Evolutionary conservation across 495 filamentous ascomycete species (phyloP), one percentile per base, ranked within the genome.

Genomic region (Lasiosphaeris hirsuta): DNA sequence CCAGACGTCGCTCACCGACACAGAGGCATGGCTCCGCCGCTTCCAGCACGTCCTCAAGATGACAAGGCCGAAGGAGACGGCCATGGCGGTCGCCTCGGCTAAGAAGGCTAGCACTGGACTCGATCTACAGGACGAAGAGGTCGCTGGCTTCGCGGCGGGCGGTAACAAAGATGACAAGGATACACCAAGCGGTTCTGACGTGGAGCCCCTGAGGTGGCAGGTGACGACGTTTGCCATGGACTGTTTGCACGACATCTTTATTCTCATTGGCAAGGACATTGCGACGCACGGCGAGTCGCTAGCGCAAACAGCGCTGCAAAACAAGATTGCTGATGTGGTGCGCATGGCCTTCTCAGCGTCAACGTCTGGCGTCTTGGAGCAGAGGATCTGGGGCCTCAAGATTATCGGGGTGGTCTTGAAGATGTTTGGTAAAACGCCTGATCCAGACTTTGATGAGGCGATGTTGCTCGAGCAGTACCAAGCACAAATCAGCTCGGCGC

Each of bases 291-390:
- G 84, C 30, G 83, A 89, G 18, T 88, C 90, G 17, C 74, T 81
- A 7, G 86, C 90, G 2, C 85, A 90, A 60, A 62, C 82, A 35
- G 87, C 86, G 3, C 79, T 99, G 42, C 90, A 97, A 68, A 81
- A 83, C 44, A 88, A 86, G 62, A 84, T 97, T 45, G 92, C 89
- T 14, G 94, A 97, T 65, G 87, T 99, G n/a, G 88, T 97, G 38
- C 83, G 92, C 53, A 95, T 97, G 82, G 94, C 94, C 0, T 99
- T 99, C 69, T 96, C 94, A 10, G 93, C 94, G 1, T 97, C 95
- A 4, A 99, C 94, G 6, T 90, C 94, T 4, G 88, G 87, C 54
- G 92, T 99, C 0, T 83, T 97, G 14, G 86, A 96, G 65, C 79
- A 97, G 39, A 81, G 94, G 43, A 84, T 97, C 40, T 88, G 88